phyloP scores from a whole-genome alignment of 2,329 filamentous ascomycete species.

The Colletotrichum sp. region DNA sequence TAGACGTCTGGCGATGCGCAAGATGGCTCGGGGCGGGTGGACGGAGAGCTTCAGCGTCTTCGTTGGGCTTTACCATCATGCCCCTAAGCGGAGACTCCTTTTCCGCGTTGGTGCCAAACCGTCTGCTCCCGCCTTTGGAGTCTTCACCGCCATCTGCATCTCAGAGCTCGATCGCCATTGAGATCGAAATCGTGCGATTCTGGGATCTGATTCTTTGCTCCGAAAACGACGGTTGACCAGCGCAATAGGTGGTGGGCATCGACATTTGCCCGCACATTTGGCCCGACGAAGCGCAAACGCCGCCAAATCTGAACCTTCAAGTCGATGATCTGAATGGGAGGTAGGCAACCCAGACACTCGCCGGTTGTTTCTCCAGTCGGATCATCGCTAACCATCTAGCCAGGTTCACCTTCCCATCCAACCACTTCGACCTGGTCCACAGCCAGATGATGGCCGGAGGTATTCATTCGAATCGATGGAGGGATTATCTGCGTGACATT shows the following conservation, averaged over 20 bases:
- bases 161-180: background rate
- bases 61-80: background rate
- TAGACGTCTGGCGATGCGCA: background rate
- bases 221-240: slow-evolving; percentile 12
- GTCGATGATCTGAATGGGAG: slow-evolving; percentile 74
- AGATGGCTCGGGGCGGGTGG: background rate
- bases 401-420: slow-evolving; percentile 70
- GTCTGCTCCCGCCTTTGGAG: background rate
- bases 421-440: slow-evolving; percentile 83
- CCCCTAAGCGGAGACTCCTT: background rate
- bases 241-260: slow-evolving; percentile 68
- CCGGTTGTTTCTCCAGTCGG: background rate
- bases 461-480: slow-evolving; percentile 76
- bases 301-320: slow-evolving; percentile 73
- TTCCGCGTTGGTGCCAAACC: background rate
- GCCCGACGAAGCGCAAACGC: slow-evolving; percentile 59
- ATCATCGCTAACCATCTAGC: background rate
- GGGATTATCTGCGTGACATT: slow-evolving; percentile 77
- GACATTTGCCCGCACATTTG: slow-evolving; percentile 75
- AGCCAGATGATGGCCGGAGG: slow-evolving; percentile 76
- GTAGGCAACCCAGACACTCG: slow-evolving; percentile 35
- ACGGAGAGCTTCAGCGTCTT: background rate
- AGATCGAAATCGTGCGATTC: background rate
- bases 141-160: background rate
- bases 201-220: background rate